Conservation (phyloP, 345 rosid genomes). For the Kernera saxatilis region DNA sequence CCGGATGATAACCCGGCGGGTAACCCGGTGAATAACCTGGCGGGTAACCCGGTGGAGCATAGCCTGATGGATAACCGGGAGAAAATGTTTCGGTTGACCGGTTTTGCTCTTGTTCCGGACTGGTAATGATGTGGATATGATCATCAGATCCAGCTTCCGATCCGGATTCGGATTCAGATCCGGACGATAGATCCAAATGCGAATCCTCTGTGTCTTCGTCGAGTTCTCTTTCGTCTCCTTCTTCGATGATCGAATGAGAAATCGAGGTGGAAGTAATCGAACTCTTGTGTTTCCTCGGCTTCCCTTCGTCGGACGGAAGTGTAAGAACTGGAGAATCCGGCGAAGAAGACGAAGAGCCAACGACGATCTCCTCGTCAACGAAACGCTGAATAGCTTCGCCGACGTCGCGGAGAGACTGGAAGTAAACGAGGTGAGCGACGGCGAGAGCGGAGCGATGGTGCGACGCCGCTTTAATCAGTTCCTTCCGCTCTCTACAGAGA, state of each 20-base stretch:
- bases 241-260: conserved; percentile 50
- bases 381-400: conserved; percentile 76
- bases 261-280: conserved; percentile 51
- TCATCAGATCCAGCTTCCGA: conserved; percentile 25
- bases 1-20: conserved; percentile 28
- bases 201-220: conserved; percentile 45
- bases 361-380: conserved; percentile 67
- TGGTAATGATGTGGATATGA: conserved; percentile 44
- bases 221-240: conserved; percentile 19
- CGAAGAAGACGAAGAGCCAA: conserved; percentile 24
- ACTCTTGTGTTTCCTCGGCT: conserved; percentile 19
- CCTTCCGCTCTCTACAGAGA: conserved; percentile 70
- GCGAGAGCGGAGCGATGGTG: conserved; percentile 70
- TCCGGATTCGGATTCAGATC: conserved; percentile 39
- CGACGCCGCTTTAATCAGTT: conserved; percentile 61
- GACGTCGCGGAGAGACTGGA: conserved; percentile 58
- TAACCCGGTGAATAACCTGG: conserved; percentile 1
- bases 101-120: conserved; percentile 34
- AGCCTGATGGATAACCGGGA: conserved; percentile 6
- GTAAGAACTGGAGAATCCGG: conserved; percentile 60
- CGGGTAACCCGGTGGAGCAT: conserved; percentile 17
- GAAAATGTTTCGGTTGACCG: conserved; percentile 8
- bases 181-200: conserved; percentile 64
- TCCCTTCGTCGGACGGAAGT: conserved; percentile 71
- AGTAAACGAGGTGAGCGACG: conserved; percentile 67